A percentile compares a stretch with the other conserved stretches of the same genome.
Conservation (phyloP, 208 protist species). For the Acanthamoeba castellanii region DNA sequence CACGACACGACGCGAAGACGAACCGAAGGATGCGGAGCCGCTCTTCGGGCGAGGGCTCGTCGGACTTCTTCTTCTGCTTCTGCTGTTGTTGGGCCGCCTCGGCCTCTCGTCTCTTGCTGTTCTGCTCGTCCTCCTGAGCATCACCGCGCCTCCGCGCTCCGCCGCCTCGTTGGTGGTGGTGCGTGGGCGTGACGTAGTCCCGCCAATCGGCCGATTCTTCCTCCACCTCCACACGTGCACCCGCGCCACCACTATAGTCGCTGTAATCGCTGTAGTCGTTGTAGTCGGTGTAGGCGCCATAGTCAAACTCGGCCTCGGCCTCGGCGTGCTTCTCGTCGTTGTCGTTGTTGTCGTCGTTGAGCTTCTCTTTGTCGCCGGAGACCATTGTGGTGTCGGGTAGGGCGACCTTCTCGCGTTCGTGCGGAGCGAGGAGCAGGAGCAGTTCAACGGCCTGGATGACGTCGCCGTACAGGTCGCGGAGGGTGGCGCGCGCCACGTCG, state of each 20-base stretch:
- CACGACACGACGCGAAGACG: not conserved
- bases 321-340: not conserved
- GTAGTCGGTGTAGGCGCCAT: not conserved
- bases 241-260: not conserved
- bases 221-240: not conserved
- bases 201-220: not conserved
- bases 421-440: constrained; percentile 1
- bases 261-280: not conserved
- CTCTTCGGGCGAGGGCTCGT: not conserved
- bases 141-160: not conserved
- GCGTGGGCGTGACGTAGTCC: not conserved
- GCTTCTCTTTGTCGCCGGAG: not conserved
- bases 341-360: not conserved
- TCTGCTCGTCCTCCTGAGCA: not conserved
- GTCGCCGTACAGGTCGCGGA: constrained; percentile 2
- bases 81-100: too few relatives aligned
- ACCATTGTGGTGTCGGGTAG: not conserved
- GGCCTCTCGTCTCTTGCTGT: not conserved
- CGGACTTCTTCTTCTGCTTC: not conserved
- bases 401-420: constrained; percentile 5
- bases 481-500: not conserved
- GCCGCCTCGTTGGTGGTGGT: not conserved
- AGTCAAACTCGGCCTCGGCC: not conserved
- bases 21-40: not conserved
- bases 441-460: constrained; percentile 14